phyloP scores from a whole-genome alignment of 495 filamentous ascomycete species.

The Hypoxylon fuscum region DNA sequence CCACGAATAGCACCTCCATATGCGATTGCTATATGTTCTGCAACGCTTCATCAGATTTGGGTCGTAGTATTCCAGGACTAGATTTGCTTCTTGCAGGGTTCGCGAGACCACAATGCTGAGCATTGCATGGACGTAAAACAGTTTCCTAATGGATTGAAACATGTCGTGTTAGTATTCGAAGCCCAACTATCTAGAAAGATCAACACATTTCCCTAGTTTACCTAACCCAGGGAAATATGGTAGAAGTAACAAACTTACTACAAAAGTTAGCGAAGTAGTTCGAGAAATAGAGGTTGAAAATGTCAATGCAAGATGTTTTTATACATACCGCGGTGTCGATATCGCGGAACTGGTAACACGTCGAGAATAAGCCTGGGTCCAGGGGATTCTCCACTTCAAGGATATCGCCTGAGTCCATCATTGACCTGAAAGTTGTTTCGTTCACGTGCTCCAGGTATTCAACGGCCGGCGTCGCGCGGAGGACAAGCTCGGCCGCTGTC shows the following conservation, averaged over 20 bases:
- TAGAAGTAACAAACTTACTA: no score
- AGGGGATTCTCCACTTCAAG: constrained; percentile 24
- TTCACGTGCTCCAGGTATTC: constrained; percentile 30
- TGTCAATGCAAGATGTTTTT: no score
- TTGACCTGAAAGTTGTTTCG: constrained; percentile 26
- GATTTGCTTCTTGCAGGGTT: constrained; percentile 38
- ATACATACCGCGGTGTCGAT: constrained; percentile 39
- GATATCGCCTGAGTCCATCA: constrained; percentile 35
- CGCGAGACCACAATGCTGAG: constrained; percentile 35
- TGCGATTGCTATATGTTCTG: constrained; percentile 35
- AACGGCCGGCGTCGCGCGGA: constrained; percentile 30
- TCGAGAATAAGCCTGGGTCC: constrained; percentile 33
- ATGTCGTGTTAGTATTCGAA: no score
- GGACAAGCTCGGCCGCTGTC: constrained; percentile 32
- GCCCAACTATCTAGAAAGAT: no score
- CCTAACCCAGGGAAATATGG: no score
- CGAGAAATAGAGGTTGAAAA: no score
- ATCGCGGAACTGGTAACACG: constrained; percentile 38
- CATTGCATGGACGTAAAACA: constrained; percentile 39
- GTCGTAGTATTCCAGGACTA: constrained; percentile 22
- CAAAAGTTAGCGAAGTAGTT: no score
- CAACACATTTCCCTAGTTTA: no score
- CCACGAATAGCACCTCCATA: constrained; percentile 41
- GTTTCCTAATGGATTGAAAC: no score
- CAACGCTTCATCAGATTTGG: constrained; percentile 31